Base-by-base conservation (phyloP, 2,329 filamentous ascomycete species). In the Sporothrix dimorphospora region DNA sequence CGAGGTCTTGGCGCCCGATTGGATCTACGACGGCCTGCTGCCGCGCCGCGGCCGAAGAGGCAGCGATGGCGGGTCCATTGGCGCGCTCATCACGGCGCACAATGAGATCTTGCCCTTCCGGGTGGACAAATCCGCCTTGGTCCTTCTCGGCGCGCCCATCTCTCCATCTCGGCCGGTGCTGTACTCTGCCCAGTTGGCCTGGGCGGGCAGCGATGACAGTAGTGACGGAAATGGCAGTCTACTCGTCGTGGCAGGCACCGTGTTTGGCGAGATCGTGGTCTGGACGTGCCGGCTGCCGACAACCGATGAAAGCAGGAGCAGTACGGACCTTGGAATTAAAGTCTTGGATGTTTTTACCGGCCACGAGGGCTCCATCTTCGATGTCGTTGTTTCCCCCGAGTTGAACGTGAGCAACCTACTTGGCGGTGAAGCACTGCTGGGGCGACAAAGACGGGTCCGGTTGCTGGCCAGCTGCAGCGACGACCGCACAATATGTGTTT, bases 341-440 rank as follows among this genome's bases (percentile, higher is more conserved):
- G 80, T 88, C 24, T 80, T 89, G 4, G 85, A 83, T 72, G 84
- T 88, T 30, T 85, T 91, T 67, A 83, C 84, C 0, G 90, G 89
- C 0, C 96, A 99, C 77, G 94, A 98, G 78, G 96, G 96, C 0
- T 98, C 95, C 0, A 91, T 99, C 38, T 99, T 98, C 76, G 94
- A 94, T 1, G 92, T 99, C 2, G 86, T 90, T 42, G 91, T 98
- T 47, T 97, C 94, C 0, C 82, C 86, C 0, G 78, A 82, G 75
- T 80, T 91, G 1, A 34, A 21, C 12, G 12, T 69, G 21, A 24
- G 73, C 74, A 7, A 75, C 81, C 27, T 49, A 1, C 4, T 51
- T 24, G 49, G 12, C 7, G 4, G 67, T 6, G 21, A n/a, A 9
- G n/a, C 21, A 16, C 7, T 14, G 3, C 11, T 4, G 12, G 12